Base-by-base conservation (phyloP, 2,329 filamentous ascomycete genomes). In the Colletotrichum chlorophyti region DNA sequence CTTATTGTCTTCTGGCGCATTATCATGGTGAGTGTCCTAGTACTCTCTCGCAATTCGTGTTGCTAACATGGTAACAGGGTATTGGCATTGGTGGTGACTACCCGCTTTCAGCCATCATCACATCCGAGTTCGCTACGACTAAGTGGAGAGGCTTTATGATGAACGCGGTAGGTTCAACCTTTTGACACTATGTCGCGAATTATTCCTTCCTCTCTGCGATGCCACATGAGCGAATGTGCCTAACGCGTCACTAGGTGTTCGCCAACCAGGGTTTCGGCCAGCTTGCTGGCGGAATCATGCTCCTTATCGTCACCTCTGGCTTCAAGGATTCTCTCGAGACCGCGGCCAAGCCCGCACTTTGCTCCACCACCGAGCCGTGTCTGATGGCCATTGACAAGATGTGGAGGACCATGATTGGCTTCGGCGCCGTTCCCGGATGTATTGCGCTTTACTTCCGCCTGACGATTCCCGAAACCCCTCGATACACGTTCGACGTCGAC, bases 391-490 rank as follows among this genome's bases (percentile, higher is more conserved):
- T 88, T 2, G 86, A 89, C 63, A 82, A 79, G 2, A 84, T 88
- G 63, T 90, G 87, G 86, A 79, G 87, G 42, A 87, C 86, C 66
- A 84, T 89, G 29, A 83, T 89, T 62, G 87, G 85, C 2, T 83
- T 86, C 0, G 86, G 87, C 5, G 85, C 85, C 7, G 77, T 88
- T 0, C 87, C 87, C 0, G 86, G 57, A 38, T 91, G 87, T 70
- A 86, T 93, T 62, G 91, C 91, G 17, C 84, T 96, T 15, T 95
- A 95, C 43, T 60, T 75, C 67, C 88, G 89, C 66, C 78, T 95
- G 4, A 95, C 91, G 49, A 94, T 96, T 64, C 91, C 91, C 21
- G 91, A 96, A 76, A 94, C 91, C 29, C 91, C 91, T 49, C 89
- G 91, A 24, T 96, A 95, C 76, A 95, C 91, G 24, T 94, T 95